Conservation (phyloP, 345 rosid genomes). For the Citrus maxima region DNA sequence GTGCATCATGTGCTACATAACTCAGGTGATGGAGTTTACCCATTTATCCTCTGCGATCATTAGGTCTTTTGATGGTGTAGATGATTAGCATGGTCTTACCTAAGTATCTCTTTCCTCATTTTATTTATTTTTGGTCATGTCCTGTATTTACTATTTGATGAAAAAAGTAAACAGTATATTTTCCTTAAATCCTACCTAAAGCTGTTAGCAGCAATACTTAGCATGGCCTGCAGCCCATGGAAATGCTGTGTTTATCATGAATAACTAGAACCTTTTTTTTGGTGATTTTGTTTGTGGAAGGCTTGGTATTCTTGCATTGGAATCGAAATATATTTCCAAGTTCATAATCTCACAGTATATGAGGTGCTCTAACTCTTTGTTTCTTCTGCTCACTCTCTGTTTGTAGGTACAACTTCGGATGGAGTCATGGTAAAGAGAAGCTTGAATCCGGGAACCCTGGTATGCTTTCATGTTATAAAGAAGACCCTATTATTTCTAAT, state of each 20-base stretch:
- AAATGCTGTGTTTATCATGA: not conserved
- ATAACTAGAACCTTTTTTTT: not conserved
- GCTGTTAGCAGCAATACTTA: not conserved
- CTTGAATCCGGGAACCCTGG: conserved; percentile 96
- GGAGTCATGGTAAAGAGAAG: conserved; percentile 97
- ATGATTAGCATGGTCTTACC: not conserved
- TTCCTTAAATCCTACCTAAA: not conserved
- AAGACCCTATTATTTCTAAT: not conserved
- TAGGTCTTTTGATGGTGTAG: not conserved
- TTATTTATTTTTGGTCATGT: not conserved
- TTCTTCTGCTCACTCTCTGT: not conserved
- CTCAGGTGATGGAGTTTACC: not conserved
- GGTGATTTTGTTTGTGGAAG: not conserved
- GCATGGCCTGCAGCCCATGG: not conserved
- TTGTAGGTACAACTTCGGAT: conserved; percentile 83
- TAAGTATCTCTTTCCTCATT: not conserved
- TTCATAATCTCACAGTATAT: not conserved
- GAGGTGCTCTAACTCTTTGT: not conserved
- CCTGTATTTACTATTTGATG: not conserved
- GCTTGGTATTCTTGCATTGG: not conserved
- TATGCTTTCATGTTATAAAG: conserved; percentile 12
- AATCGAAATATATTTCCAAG: no score
- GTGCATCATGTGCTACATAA: no score
- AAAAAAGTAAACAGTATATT: not conserved
- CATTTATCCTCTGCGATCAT: not conserved